Conservation (phyloP, 2,329 filamentous ascomycete species). For the Aureobasidium namibiae region DNA sequence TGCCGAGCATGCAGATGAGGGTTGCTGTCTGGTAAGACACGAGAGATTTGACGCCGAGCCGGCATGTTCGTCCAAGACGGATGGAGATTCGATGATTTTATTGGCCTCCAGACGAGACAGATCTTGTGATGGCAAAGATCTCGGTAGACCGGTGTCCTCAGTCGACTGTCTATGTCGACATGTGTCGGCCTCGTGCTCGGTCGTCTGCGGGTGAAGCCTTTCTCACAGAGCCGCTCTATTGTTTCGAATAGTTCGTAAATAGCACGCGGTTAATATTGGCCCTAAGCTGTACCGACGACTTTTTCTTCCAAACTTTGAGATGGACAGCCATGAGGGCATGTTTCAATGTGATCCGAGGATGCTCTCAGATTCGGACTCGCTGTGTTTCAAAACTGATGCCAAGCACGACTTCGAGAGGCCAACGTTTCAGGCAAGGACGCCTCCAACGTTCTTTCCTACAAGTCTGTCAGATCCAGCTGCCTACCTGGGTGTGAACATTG, state of each 20-base stretch:
- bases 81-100: background rate
- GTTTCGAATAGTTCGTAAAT: constrained; percentile 4
- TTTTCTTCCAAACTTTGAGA: background rate
- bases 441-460: constrained; percentile 2
- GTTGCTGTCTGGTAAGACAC: background rate
- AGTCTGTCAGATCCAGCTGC: too few relatives aligned
- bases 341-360: background rate
- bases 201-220: background rate
- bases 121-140: background rate
- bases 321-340: background rate
- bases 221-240: background rate
- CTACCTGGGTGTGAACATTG: too few relatives aligned
- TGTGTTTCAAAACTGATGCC: constrained; percentile 5
- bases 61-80: background rate
- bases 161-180: background rate
- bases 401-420: background rate
- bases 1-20: background rate
- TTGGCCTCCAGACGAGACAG: background rate
- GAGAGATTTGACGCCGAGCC: constrained; percentile 4
- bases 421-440: constrained; percentile 7
- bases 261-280: background rate
- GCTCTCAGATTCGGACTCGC: background rate
- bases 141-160: background rate
- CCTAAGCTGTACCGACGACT: background rate
- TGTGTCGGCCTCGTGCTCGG: background rate